Conservation (phyloP, 1,284 basidiomycete genomes). For the Trametes pubescens region DNA sequence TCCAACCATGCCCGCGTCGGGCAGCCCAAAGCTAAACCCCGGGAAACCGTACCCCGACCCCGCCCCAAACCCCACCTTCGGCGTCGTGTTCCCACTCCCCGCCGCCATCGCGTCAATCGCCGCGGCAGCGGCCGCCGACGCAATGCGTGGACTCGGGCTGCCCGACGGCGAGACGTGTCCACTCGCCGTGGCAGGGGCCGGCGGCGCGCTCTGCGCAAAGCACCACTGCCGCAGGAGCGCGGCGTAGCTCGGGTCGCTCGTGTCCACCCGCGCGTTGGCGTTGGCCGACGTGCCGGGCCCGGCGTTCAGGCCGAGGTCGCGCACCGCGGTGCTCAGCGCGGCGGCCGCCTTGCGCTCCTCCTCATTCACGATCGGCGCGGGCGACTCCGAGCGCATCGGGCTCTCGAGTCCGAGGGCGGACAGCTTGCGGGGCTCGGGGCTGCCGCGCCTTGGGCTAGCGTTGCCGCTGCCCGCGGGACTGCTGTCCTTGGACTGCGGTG, state of each 20-base stretch:
- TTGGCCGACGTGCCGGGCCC: conserved; percentile 11
- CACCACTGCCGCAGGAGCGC: conserved; percentile 75
- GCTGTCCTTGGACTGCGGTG: conserved; percentile 33
- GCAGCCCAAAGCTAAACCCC: conserved; percentile 37
- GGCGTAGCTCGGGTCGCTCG: conserved; percentile 57
- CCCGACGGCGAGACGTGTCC: conserved; percentile 7
- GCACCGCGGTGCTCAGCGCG: conserved; percentile 29
- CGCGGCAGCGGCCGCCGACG: conserved; percentile 18
- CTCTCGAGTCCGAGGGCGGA: conserved; percentile 18
- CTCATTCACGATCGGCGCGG: conserved; percentile 6
- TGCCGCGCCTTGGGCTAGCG: conserved; percentile 28
- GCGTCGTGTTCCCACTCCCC: conserved; percentile 23
- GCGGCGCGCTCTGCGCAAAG: conserved; percentile 57
- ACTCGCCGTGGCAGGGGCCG: conserved; percentile 32
- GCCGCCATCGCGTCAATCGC: conserved; percentile 5
- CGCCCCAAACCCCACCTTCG: conserved; percentile 31
- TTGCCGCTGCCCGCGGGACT: conserved; percentile 29
- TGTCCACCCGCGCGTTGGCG: conserved; percentile 32
- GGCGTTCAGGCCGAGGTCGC: conserved; percentile 27
- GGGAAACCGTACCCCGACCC: conserved; percentile 35
- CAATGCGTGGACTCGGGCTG: conserved; percentile 3
- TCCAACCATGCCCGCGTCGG: conserved; percentile 38
- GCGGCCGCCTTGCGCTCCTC: conserved; percentile 24
- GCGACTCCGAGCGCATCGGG: background rate
- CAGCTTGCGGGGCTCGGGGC: conserved; percentile 21